Evolutionary conservation across 305 asterid species (phyloP).

Genomic region (Fraxinus xanthoxyloides): DNA sequence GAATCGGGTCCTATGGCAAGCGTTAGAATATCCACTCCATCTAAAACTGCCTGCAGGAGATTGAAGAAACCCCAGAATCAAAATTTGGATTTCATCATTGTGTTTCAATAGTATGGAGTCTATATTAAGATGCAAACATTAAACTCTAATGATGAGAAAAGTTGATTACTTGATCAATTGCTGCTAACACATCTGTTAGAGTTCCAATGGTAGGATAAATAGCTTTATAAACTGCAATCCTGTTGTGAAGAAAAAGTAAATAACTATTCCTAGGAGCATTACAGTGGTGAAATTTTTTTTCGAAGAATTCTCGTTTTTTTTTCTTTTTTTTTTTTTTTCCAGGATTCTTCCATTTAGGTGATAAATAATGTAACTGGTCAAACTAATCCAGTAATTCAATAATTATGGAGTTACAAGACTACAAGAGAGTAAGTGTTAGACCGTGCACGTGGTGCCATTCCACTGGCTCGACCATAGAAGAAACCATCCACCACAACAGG

Average conservation of each 20-base stretch:
- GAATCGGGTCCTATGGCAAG: conserved; percentile 83
- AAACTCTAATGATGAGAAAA: not conserved
- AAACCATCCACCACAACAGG: conserved; percentile 86
- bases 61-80: not conserved
- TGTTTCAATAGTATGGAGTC: not conserved
- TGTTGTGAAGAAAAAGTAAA: conserved; percentile 24
- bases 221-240: conserved; percentile 92
- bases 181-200: conserved; percentile 83
- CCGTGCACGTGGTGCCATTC: conserved; percentile 99
- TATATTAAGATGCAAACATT: not conserved
- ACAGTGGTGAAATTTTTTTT: not conserved
- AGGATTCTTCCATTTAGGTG: not conserved
- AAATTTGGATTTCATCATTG: not conserved
- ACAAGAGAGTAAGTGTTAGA: conserved; percentile 4
- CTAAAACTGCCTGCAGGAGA: conserved; percentile 66
- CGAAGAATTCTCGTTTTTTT: not conserved
- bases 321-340: too few relatives aligned
- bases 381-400: not conserved
- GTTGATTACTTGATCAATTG: conserved; percentile 75
- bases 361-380: not conserved
- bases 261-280: not conserved
- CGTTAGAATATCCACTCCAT: conserved; percentile 82
- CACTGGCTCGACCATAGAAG: conserved; percentile 83
- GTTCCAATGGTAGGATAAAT: conserved; percentile 82
- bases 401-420: not conserved